phyloP scores from a whole-genome alignment of 2,329 filamentous ascomycete genomes.

The Colletotrichum godetiae region DNA sequence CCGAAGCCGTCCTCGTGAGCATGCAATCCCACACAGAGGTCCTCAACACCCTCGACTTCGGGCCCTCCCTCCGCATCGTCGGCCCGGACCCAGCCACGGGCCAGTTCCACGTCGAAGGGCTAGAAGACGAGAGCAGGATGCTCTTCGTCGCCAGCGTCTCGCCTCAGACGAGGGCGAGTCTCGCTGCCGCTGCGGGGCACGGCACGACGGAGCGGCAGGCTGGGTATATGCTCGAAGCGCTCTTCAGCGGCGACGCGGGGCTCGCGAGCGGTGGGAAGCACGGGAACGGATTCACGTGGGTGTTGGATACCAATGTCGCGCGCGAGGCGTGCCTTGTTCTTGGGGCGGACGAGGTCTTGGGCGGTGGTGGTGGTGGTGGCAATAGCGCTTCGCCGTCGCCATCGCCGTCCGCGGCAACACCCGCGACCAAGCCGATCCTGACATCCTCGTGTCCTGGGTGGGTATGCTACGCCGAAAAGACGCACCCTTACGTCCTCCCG shows the following conservation, averaged over 20 bases:
- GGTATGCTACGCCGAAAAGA: conserved; percentile 99
- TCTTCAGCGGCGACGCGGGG: conserved; percentile 78
- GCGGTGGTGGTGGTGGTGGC: conserved; percentile 13
- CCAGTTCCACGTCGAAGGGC: conserved; percentile 56
- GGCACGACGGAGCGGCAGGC: conserved; percentile 78
- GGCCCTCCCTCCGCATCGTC: conserved; percentile 58
- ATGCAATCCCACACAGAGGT: conserved; percentile 95
- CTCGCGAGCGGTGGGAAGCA: conserved; percentile 77
- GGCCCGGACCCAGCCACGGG: conserved; percentile 45
- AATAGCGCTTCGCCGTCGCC: conserved; percentile 27
- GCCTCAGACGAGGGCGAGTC: conserved; percentile 88
- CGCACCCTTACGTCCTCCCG: conserved; percentile 90
- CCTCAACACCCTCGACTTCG: conserved; percentile 80
- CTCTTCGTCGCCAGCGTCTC: conserved; percentile 94
- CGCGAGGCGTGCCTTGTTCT: conserved; percentile 86
- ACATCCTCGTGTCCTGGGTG: conserved; percentile 95
- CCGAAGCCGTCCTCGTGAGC: conserved; percentile 95
- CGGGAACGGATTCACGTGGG: conserved; percentile 85
- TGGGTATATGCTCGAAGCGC: conserved; percentile 83
- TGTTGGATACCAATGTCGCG: conserved; percentile 88
- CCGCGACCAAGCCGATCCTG: conserved; percentile 69
- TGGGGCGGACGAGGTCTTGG: conserved; percentile 77
- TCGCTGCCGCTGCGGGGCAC: conserved; percentile 84
- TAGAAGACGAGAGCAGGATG: conserved; percentile 72
- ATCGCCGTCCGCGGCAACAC: neutral